phyloP scores from a whole-genome alignment of 148 eudicot genomes.

The Vaccinium corymbosum region DNA sequence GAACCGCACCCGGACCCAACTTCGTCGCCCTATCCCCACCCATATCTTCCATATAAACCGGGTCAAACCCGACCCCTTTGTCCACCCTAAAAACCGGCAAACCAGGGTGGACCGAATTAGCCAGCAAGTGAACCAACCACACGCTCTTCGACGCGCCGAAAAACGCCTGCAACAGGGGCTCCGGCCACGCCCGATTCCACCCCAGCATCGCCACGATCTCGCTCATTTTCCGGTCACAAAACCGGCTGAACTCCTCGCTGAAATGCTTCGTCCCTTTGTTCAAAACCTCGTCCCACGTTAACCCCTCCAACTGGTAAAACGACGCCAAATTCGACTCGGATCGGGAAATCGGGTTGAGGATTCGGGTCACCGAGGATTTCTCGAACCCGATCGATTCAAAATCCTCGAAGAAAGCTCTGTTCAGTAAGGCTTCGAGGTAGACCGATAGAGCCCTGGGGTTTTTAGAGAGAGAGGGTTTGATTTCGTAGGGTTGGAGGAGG shows the following conservation, averaged over 20 bases:
- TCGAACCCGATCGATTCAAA: conserved; percentile 66
- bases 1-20: conserved; percentile 48
- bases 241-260: conserved; percentile 81
- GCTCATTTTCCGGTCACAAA: conserved; percentile 93
- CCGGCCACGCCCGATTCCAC: conserved; percentile 91
- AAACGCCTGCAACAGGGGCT: conserved; percentile 78
- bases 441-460: conserved; percentile 47
- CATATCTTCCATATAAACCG: conserved; percentile 91
- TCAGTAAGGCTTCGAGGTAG: conserved; percentile 70
- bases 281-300: conserved; percentile 86
- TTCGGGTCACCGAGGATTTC: conserved; percentile 26
- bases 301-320: conserved; percentile 30
- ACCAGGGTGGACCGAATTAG: conserved; percentile 79
- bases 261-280: conserved; percentile 80
- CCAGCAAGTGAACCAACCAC: conserved; percentile 83
- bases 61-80: conserved; percentile 53
- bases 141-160: conserved; percentile 79
- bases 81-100: conserved; percentile 69
- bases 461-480: conserved; percentile 48
- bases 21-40: conserved; percentile 59
- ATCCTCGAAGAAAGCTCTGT: conserved; percentile 55
- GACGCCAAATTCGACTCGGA: conserved; percentile 54
- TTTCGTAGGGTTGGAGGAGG: conserved; percentile 56
- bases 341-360: conserved; percentile 65
- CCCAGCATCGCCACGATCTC: conserved; percentile 80